A percentile compares a stretch with the other conserved stretches of the same genome.
Conservation (phyloP, 306 rosid genomes). For the Vigna angularis region DNA sequence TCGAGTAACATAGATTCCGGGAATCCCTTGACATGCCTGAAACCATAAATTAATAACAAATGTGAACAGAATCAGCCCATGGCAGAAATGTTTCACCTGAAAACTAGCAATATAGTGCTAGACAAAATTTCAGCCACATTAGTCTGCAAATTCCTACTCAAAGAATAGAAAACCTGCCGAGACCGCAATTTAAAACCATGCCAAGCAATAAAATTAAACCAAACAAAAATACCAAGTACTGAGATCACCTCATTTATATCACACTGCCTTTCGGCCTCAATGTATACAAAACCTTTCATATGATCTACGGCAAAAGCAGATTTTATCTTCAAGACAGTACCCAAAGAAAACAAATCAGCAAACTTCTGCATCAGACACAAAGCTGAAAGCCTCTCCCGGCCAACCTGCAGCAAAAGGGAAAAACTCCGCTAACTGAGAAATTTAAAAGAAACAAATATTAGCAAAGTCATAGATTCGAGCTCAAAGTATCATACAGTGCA, state of each 20-base stretch:
- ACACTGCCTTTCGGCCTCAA: constrained; percentile 84
- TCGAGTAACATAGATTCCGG: constrained; percentile 73
- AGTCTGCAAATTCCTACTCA: too few relatives aligned
- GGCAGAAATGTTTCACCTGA: not conserved
- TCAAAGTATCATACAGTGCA: constrained; percentile 68
- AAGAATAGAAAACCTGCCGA: not conserved
- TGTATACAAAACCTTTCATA: constrained; percentile 76
- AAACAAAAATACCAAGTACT: constrained; percentile 24
- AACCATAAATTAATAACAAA: not conserved
- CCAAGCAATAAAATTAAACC: constrained; percentile 17
- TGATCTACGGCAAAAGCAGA: constrained; percentile 92
- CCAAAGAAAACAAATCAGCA: constrained; percentile 75
- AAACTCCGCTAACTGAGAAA: constrained; percentile 16
- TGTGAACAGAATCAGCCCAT: constrained; percentile 23
- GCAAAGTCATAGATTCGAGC: constrained; percentile 21
- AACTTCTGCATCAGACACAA: constrained; percentile 96
- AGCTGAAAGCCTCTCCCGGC: constrained; percentile 84
- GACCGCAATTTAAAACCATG: not conserved
- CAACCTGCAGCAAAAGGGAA: constrained; percentile 68
- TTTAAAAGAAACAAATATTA: not conserved
- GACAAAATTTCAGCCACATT: not conserved
- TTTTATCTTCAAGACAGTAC: constrained; percentile 73
- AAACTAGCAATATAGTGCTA: not conserved
- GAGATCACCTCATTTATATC: constrained; percentile 78
- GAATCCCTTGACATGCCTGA: constrained; percentile 91